Base-by-base conservation (phyloP, 345 rosid species). In the Geranium brycei region DNA sequence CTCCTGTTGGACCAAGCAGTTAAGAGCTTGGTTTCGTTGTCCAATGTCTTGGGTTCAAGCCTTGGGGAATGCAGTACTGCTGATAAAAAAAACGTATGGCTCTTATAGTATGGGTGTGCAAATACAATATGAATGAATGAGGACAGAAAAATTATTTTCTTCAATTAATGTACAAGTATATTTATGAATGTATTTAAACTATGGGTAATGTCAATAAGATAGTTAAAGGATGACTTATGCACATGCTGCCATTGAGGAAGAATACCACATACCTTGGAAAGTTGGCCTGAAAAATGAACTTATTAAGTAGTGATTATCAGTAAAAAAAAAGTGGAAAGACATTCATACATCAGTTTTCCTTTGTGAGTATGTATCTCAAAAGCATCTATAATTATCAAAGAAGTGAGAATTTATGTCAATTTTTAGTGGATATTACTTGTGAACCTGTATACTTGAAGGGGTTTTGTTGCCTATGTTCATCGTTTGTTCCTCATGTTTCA, bases 401-500 rank as follows among this genome's bases (percentile, higher is more conserved):
- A 41, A 41, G 51, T 41, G 51, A 41, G 51, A 41, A 8, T 8
- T 47, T 35, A 47, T 47, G 15, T 47, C 12, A 47, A 47, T 2
- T 47, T 47, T 6, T 10, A 47, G 53, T 8, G 53, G 53, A 47
- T 47, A 47, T 8, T 47, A 23, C 15, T 47, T 47, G 53, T 47
- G 53, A 47, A 47, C 15, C 14, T 47, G 53, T 10, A 13, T 13
- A 51, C 47, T 68, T 41, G 17, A 41, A 13, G 32, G 53, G 53
- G 11, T 47, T 32, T 18, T 19, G 5, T 15, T 56, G 47, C 66
- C 7, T 23, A 40, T 30, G 38, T 40, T 32, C 38, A 17, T 23
- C 11, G 31, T 19, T 14, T 47, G 19, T 57, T 59, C 62, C 18
- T 69, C 73, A 38, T 67, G 63, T 76, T 80, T 72, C 78, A 92